Conservation (phyloP, 345 rosid species). For the Citrus reticulata region DNA sequence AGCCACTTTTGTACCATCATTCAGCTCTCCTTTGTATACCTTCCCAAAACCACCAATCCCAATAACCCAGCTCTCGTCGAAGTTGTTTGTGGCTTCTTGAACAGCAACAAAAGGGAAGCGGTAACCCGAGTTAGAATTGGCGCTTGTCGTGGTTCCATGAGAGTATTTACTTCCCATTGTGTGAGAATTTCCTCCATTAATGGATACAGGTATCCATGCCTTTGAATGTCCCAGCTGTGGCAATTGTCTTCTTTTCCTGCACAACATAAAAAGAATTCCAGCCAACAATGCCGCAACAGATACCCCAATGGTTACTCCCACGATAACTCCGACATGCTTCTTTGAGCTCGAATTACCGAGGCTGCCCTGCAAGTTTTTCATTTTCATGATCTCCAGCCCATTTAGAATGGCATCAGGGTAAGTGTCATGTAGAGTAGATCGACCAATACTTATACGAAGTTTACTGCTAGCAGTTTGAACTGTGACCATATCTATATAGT, state of each 20-base stretch:
- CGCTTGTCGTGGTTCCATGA: conserved; percentile 48
- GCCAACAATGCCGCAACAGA: conserved; percentile 34
- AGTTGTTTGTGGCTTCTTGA: conserved; percentile 70
- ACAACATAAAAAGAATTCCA: conserved; percentile 34
- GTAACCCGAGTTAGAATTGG: conserved; percentile 40
- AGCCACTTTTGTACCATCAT: conserved; percentile 62
- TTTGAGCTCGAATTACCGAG: conserved; percentile 38
- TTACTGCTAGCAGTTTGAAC: conserved; percentile 18
- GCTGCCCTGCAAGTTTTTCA: conserved; percentile 53
- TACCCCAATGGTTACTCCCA: conserved; percentile 38
- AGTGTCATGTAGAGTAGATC: conserved; percentile 11
- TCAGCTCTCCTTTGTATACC: conserved; percentile 64
- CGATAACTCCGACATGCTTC: conserved; percentile 38
- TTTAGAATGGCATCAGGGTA: conserved; percentile 60
- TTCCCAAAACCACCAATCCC: conserved; percentile 86
- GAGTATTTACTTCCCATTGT: conserved; percentile 54
- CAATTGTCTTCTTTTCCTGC: conserved; percentile 33
- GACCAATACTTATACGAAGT: conserved; percentile 62
- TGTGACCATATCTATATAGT: conserved; percentile 52
- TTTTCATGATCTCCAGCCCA: conserved; percentile 80
- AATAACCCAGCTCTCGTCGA: conserved; percentile 59
- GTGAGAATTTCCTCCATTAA: conserved; percentile 37
- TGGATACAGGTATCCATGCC: conserved; percentile 63
- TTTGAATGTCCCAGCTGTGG: conserved; percentile 44
- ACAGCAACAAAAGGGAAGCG: conserved; percentile 49